Conservation (phyloP, 257 asterid species). For the Haberlea rhodopensis region DNA sequence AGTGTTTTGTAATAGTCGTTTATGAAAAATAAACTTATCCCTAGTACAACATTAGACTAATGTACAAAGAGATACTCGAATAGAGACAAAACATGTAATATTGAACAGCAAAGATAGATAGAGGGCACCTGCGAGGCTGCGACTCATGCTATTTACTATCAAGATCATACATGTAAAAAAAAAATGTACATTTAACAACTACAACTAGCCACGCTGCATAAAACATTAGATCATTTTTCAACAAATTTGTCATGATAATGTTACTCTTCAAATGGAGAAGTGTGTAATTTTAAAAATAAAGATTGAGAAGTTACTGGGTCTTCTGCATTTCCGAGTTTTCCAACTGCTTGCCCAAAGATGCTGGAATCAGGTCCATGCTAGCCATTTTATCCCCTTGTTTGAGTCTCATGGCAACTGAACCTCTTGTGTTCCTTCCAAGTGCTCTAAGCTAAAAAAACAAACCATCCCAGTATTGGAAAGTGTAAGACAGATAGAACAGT, state of each 20-base stretch:
- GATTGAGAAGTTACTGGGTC: constrained; percentile 38
- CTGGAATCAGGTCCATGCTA: constrained; percentile 89
- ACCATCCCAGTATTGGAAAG: constrained; percentile 24
- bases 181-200: too few species aligned
- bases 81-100: neutral
- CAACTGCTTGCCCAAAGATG: constrained; percentile 53
- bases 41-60: neutral
- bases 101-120: neutral
- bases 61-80: neutral
- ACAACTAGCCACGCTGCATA: neutral
- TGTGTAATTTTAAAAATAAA: neutral
- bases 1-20: neutral
- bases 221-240: constrained; percentile 2
- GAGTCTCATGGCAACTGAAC: constrained; percentile 89
- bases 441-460: constrained; percentile 69
- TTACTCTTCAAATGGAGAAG: neutral
- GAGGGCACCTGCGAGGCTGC: neutral
- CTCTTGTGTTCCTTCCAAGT: constrained; percentile 89
- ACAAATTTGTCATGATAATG: neutral
- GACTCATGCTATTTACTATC: neutral
- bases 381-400: constrained; percentile 86
- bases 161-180: neutral
- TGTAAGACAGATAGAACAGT: constrained; percentile 13
- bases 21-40: too few species aligned
- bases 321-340: constrained; percentile 39